Evolutionary conservation across 2,329 filamentous ascomycete genomes (phyloP).

Genomic region (Exophiala mesophila): DNA sequence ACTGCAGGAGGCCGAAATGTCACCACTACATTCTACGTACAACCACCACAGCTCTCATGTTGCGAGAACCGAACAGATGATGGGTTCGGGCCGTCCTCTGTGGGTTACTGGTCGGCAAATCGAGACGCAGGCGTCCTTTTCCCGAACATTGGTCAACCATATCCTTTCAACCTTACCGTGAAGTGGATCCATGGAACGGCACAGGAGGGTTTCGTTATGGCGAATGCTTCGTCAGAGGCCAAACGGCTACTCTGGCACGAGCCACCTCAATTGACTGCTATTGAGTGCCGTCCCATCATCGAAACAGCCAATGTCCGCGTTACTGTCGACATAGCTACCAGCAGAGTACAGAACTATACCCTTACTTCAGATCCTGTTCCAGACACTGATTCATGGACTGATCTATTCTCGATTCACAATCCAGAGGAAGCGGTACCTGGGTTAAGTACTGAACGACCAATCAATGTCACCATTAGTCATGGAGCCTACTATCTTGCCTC

Average conservation of each 20-base stretch:
- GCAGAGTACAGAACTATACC: conserved; percentile 1
- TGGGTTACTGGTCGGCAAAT: conserved; percentile 7
- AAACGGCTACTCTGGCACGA: conserved; percentile 3
- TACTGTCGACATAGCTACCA: conserved; percentile 2
- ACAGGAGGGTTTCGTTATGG: background rate
- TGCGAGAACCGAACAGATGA: conserved; percentile 1
- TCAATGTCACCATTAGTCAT: conserved; percentile 4
- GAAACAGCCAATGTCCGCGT: conserved; percentile 7
- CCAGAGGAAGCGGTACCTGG: background rate
- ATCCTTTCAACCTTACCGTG: background rate
- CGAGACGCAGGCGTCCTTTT: background rate
- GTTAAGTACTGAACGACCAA: background rate
- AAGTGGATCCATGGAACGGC: background rate
- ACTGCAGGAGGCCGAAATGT: background rate
- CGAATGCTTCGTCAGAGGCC: background rate
- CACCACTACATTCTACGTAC: conserved; percentile 2
- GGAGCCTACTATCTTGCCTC: conserved; percentile 1
- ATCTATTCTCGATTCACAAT: conserved; percentile 2
- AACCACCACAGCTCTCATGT: background rate
- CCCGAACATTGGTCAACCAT: background rate
- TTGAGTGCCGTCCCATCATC: conserved; percentile 7
- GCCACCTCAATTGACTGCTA: conserved; percentile 1
- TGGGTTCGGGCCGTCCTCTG: background rate
- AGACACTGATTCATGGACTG: conserved; percentile 2
- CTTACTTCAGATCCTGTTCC: background rate